Percentiles rank a stretch among this genome's conserved stretches.
Conservation (phyloP, 371 early-diverging fungal species). For the Thermomucor indicae-seudaticae region DNA sequence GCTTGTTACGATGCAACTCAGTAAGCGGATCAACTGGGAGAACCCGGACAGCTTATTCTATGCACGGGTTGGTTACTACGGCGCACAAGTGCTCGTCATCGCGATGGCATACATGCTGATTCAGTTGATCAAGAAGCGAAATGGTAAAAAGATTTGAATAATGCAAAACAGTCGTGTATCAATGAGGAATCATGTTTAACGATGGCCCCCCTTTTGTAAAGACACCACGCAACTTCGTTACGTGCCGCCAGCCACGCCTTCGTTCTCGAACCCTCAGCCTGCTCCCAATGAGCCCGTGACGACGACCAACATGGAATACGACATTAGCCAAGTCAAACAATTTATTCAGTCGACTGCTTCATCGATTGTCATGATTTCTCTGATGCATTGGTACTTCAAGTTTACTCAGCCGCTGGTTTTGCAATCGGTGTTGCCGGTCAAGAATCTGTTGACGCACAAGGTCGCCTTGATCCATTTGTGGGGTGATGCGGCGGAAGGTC, state of each 20-base stretch:
- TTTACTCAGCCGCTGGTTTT: constrained; percentile 88
- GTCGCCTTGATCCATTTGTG: constrained; percentile 78
- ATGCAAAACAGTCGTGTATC: no score
- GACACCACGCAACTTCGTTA: constrained; percentile 68
- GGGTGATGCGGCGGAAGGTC: constrained; percentile 77
- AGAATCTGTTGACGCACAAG: constrained; percentile 69
- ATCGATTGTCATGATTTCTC: constrained; percentile 66
- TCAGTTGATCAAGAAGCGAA: constrained; percentile 56
- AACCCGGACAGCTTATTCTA: constrained; percentile 53
- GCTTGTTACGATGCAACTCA: constrained; percentile 68
- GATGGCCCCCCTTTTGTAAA: no score
- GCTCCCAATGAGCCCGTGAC: constrained; percentile 38
- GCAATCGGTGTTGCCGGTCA: constrained; percentile 82
- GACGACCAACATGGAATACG: constrained; percentile 81
- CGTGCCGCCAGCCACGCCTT: constrained; percentile 49
- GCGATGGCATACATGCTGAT: constrained; percentile 55
- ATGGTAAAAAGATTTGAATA: constrained; percentile 32
- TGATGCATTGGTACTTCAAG: constrained; percentile 87
- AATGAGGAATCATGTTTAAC: no score
- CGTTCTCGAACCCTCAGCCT: constrained; percentile 23
- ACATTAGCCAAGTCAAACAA: constrained; percentile 73
- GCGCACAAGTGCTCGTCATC: constrained; percentile 60
- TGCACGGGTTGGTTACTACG: constrained; percentile 65
- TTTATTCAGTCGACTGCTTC: constrained; percentile 66
- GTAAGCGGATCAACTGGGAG: constrained; percentile 67